A percentile compares a stretch with the other conserved stretches of the same genome.
Evolutionary conservation across 2,329 filamentous ascomycete genomes (phyloP).

Genomic region (Fusarium sp.): DNA sequence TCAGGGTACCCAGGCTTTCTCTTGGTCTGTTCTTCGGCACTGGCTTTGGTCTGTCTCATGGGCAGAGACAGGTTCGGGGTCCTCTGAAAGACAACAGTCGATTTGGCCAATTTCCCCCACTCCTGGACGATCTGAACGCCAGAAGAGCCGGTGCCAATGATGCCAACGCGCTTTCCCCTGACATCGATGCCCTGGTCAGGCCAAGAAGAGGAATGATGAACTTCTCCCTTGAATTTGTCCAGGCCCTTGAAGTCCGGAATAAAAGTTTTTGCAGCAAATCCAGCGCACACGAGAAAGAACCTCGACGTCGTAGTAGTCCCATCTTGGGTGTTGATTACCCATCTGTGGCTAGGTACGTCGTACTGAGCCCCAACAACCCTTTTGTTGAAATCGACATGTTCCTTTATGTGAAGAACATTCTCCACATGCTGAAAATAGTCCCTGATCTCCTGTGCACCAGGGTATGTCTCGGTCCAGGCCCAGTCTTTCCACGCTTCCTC

Average conservation of each 20-base stretch:
- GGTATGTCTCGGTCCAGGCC: not conserved
- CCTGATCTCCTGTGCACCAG: not conserved
- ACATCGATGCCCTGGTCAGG: not conserved
- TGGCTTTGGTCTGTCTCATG: not conserved
- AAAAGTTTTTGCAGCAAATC: not conserved
- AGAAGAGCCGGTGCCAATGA: not conserved
- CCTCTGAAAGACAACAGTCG: not conserved
- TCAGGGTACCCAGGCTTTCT: not conserved
- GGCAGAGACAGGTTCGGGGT: not conserved
- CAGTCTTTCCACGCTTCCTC: not conserved
- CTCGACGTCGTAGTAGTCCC: not conserved
- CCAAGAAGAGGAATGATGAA: not conserved
- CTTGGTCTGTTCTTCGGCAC: not conserved
- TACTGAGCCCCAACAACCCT: not conserved
- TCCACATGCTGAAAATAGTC: not conserved
- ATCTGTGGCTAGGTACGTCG: not conserved
- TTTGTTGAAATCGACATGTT: not conserved
- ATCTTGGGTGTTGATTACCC: not conserved
- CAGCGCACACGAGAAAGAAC: not conserved
- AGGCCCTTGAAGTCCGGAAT: no score
- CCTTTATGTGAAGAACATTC: not conserved
- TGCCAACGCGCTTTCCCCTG: not conserved
- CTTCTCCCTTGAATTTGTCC: no score
- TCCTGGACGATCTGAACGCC: not conserved
- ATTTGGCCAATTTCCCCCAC: not conserved